These are phyloP conservation scores for Colletotrichum sp. DNA, from an alignment of 2,329 filamentous ascomycete genomes.

Conservation along the genomic window DNA sequence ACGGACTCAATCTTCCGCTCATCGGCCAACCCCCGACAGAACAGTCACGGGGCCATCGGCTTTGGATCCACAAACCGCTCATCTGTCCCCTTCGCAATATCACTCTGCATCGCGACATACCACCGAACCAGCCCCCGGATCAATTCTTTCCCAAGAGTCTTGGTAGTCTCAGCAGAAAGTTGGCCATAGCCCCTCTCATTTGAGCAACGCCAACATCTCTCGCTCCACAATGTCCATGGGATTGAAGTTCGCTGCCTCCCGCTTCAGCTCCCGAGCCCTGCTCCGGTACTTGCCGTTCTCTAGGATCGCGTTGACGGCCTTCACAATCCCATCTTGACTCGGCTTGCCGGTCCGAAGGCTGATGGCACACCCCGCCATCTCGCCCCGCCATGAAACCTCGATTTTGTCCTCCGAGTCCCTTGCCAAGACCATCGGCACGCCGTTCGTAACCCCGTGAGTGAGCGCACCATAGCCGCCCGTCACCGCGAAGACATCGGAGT, in stretches of 20 bases:
- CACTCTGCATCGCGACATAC: neutral
- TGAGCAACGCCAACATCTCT: neutral
- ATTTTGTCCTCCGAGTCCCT: slow-evolving; percentile 40
- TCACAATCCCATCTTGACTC: slow-evolving; percentile 26
- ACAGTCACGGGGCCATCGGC: neutral
- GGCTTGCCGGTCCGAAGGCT: slow-evolving; percentile 42
- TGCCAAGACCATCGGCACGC: slow-evolving; percentile 51
- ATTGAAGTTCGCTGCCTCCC: neutral
- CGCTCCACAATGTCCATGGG: neutral
- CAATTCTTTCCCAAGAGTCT: neutral
- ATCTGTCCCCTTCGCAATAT: neutral
- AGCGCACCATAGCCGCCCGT: slow-evolving; percentile 55
- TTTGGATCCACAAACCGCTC: neutral
- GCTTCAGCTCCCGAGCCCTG: slow-evolving; percentile 27
- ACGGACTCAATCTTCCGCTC: neutral
- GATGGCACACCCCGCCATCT: slow-evolving; percentile 47
- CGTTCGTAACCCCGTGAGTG: slow-evolving; percentile 45
- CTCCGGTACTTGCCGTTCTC: slow-evolving; percentile 29
- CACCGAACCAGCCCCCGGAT: neutral
- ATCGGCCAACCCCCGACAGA: neutral
- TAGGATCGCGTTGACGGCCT: slow-evolving; percentile 34
- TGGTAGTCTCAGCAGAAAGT: neutral
- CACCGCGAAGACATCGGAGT: slow-evolving; percentile 49
- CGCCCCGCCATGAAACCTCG: slow-evolving; percentile 43
- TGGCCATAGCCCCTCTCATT: neutral